A percentile compares a stretch with the other conserved stretches of the same genome.
These are phyloP conservation scores for Urochloa ruziziensis DNA, from an alignment of 176 grass and related monocot genomes.

Conservation along the genomic window DNA sequence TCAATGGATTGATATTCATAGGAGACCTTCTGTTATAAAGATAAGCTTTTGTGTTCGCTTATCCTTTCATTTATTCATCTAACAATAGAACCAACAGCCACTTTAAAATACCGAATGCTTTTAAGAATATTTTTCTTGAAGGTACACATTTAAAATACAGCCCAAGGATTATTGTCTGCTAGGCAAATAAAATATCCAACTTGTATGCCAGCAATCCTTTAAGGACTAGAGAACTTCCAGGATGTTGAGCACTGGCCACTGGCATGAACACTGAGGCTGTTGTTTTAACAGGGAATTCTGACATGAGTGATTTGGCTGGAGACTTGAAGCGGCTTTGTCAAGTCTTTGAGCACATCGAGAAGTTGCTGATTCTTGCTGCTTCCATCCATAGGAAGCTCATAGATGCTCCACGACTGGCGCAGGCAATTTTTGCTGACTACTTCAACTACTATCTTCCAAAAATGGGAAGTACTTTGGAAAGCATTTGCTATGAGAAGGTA, in stretches of 20 bases:
- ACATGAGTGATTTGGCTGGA: constrained; percentile 73
- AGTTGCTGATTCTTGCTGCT: constrained; percentile 82
- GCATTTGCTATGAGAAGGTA: constrained; percentile 91
- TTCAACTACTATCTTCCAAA: constrained; percentile 89
- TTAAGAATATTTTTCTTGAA: neutral
- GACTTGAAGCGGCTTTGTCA: constrained; percentile 79
- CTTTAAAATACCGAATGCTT: neutral
- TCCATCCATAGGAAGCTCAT: constrained; percentile 71
- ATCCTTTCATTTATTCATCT: neutral
- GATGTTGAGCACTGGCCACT: neutral
- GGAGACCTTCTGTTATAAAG: neutral
- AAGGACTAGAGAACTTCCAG: neutral
- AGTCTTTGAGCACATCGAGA: constrained; percentile 92
- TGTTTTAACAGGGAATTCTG: constrained; percentile 59
- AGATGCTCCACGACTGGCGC: constrained; percentile 63
- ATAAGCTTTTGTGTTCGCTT: neutral
- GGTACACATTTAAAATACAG: neutral
- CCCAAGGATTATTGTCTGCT: neutral
- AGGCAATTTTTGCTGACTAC: constrained; percentile 79
- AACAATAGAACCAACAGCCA: no score
- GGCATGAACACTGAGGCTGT: neutral
- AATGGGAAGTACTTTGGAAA: constrained; percentile 80
- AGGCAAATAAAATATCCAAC: constrained; percentile 8
- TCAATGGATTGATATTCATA: constrained; percentile 1
- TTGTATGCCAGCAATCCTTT: neutral